A percentile compares a stretch with the other conserved stretches of the same genome.
These are phyloP conservation scores for Phyllosticta citribraziliensis DNA, from an alignment of 2,329 filamentous ascomycete genomes.

Conservation along the genomic window DNA sequence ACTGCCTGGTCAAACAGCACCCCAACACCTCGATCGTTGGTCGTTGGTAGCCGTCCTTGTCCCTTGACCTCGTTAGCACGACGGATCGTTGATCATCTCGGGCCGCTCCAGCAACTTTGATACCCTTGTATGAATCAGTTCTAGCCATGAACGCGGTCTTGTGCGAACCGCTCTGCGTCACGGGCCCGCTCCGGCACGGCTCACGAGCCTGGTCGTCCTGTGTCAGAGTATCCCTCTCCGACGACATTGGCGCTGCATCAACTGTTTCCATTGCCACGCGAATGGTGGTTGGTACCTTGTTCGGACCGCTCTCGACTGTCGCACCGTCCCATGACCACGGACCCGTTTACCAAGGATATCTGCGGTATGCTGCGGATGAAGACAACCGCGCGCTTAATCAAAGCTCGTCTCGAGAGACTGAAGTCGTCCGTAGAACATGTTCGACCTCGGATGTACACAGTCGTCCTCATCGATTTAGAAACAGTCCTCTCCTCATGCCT, in stretches of 20 bases:
- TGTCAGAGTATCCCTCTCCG: not conserved
- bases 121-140: not conserved
- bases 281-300: not conserved
- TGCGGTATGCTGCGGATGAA: not conserved
- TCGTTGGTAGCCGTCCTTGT: not conserved
- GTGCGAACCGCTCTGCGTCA: not conserved
- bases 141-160: not conserved
- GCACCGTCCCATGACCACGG: not conserved
- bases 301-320: not conserved
- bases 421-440: not conserved
- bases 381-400: not conserved
- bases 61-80: not conserved
- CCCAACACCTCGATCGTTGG: not conserved
- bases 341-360: not conserved
- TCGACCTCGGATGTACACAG: not conserved
- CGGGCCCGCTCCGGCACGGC: not conserved
- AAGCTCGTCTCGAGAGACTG: not conserved
- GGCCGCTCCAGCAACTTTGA: not conserved
- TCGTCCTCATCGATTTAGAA: not conserved
- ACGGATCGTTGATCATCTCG: not conserved
- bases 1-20: not conserved
- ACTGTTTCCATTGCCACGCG: not conserved
- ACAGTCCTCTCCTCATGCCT: not conserved
- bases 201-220: not conserved
- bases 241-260: not conserved